Base-by-base conservation (phyloP, 164 flowering plant species). In the Platanus orientalis region DNA sequence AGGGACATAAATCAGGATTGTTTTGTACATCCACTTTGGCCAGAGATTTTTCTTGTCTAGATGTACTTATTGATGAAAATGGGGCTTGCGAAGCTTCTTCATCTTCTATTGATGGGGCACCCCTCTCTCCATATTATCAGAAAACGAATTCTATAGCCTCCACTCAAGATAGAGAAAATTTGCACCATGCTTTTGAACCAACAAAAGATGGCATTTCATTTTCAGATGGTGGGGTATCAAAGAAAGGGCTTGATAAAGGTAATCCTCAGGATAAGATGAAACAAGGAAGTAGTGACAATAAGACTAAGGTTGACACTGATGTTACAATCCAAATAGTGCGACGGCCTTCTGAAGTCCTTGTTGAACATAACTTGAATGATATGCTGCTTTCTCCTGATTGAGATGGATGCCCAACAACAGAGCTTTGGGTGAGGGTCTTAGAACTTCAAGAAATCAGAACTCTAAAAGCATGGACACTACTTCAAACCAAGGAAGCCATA, bases 301-400 rank as follows among this genome's bases (percentile, higher is more conserved):
- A 32, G 48, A 21, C n/a, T n/a, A 53, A 66, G 49, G 40, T 63
- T 66, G 68, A 62, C 55, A 61, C 45, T 52, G 62, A 67, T 34
- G 61, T 12, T 42, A 51, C 71, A 48, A 28, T 14, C 44, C 52
- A 54, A 57, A 44, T 42, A 42, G 76, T 65, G 57, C 73, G 69
- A 58, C 76, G 78, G 70, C 48, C 78, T 56, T 64, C 79, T 61
- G 81, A 79, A 73, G 70, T 83, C 32, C 88, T 87, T 64, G 70
- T 68, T 64, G 96, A 87, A 59, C 84, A 73, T 13, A 73, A 84
- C 57, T 13, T 73, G 39, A 79, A 82, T 73, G 81, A 83, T 63
- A 45, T 65, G 45, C 60, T 81, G 12, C 74, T 79, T 71, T 89
- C 97, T 64, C 92, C 95, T 52, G 79, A 75, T 72, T 84, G 68